Evolutionary conservation across 2,329 filamentous ascomycete species (phyloP), one percentile per base, ranked within the genome.

Genomic region (Pseudocercospora musae): DNA sequence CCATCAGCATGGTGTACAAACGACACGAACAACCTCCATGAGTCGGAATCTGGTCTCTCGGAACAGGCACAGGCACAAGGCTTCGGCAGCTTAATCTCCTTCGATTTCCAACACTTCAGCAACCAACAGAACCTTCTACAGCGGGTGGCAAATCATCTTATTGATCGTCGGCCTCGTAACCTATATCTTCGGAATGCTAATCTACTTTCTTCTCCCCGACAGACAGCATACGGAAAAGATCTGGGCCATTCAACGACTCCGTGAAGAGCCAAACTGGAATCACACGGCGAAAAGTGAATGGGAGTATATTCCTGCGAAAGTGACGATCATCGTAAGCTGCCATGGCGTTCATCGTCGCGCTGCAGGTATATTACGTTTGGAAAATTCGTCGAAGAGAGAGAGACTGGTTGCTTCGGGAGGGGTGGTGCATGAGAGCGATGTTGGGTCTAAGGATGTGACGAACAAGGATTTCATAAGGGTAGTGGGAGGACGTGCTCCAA

Each of bases 31-130:
- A 89, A 72, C 85, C 87, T 0, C 72, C 87, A 25, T 80, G 87
- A 0, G 81, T 88, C 2, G 85, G 85, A 0, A 81, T 82, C n/a
- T 90, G 87, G 87, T 89, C 89, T 66, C 79, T 84, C 3, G 87
- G 84, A 0, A 88, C 85, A 57, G 85, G 85, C 0, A 62, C 81
- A 0, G 83, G 84, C 0, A 86, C 81, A 5, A 84, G 88, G n/a
- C 44, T 60, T 85, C 11, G 85, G 84, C 0, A 83, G 83, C 0
- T 78, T 80, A 0, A 69, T 86, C 13, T 85, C 85, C 0, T 87
- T 81, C 61, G 85, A 84, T 0, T 74, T 88, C 15, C 83, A 82
- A 0, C 82, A 86, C 57, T 68, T 68, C 40, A 55, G 64, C 0
- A 68, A 73, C 27, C n/a, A n/a, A n/a, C n/a, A 52, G 40, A 6